These are phyloP conservation scores for Apocynum venetum DNA, from an alignment of 257 asterid species.

Conservation along the genomic window DNA sequence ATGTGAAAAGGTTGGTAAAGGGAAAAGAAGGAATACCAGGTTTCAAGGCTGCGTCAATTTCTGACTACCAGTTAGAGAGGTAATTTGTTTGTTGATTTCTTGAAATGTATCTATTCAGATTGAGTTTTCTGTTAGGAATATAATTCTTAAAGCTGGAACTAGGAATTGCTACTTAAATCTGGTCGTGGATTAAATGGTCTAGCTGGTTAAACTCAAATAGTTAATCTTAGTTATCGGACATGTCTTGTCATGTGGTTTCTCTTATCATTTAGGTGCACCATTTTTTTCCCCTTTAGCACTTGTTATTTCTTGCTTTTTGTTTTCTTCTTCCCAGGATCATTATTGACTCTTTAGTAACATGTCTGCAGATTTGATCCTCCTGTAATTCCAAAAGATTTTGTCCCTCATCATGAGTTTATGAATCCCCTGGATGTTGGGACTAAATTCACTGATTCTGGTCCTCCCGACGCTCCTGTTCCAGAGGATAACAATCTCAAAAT, in stretches of 20 bases:
- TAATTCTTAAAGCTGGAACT: not conserved
- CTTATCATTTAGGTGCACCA: not conserved
- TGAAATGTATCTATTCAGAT: not conserved
- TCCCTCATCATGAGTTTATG: slow-evolving; percentile 69
- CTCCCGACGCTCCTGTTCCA: slow-evolving; percentile 73
- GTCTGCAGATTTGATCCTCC: slow-evolving; percentile 76
- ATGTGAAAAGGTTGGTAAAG: slow-evolving; percentile 53
- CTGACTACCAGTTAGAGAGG: slow-evolving; percentile 68
- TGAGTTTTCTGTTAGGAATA: not conserved
- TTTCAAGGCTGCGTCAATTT: slow-evolving; percentile 66
- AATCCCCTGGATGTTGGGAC: slow-evolving; percentile 46
- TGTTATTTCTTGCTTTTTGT: not conserved
- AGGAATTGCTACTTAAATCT: not conserved
- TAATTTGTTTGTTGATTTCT: slow-evolving; percentile 22
- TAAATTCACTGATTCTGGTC: slow-evolving; percentile 45
- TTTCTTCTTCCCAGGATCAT: not conserved
- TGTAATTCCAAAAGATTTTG: slow-evolving; percentile 67
- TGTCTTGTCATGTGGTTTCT: not conserved
- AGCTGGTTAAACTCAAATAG: not conserved
- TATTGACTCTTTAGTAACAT: not conserved
- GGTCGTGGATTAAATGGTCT: not conserved
- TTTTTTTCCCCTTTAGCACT: not conserved
- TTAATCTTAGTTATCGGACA: not conserved
- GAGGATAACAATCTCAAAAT: slow-evolving; percentile 72
- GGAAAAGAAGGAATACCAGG: slow-evolving; percentile 59